Percentiles rank a stretch among this genome's conserved stretches.
These are phyloP conservation scores for Myxozyma vanderwaltii DNA, from an alignment of 805 yeast species.

Conservation along the genomic window DNA sequence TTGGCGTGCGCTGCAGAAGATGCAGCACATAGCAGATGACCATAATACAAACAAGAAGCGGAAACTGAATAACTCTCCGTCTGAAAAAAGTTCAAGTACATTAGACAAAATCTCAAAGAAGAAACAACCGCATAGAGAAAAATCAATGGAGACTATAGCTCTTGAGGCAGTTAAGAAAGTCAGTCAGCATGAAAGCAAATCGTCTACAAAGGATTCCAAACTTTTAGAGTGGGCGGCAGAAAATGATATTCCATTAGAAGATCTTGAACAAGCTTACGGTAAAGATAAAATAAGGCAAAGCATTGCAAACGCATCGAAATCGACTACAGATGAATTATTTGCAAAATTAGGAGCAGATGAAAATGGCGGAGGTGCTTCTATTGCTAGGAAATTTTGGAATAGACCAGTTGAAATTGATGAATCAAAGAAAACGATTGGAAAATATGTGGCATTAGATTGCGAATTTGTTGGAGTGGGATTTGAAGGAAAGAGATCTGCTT, in stretches of 20 bases:
- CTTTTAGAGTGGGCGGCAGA: constrained; percentile 39
- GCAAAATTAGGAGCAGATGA: constrained; percentile 18
- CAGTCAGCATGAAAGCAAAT: neutral
- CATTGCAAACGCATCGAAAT: constrained; percentile 2
- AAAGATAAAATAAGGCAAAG: constrained; percentile 14
- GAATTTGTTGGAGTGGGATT: constrained; percentile 92
- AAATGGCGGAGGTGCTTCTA: neutral
- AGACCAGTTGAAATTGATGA: constrained; percentile 30
- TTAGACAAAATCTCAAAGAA: neutral
- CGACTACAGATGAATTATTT: constrained; percentile 23
- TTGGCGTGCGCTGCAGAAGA: constrained; percentile 26
- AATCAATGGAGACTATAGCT: constrained; percentile 6
- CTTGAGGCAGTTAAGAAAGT: neutral
- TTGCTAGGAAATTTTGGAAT: constrained; percentile 4
- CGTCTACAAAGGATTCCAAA: neutral
- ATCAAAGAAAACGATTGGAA: constrained; percentile 54
- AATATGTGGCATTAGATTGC: constrained; percentile 82
- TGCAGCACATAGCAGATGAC: neutral
- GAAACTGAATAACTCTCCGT: neutral
- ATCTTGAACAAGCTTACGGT: constrained; percentile 36
- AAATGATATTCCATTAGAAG: constrained; percentile 38
- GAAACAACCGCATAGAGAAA: neutral
- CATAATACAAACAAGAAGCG: neutral
- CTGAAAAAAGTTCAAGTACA: neutral
- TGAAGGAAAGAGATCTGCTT: constrained; percentile 63